Evolutionary conservation across 352 stramenopile genomes (phyloP).

Genomic region (Phytophthora sp.): DNA sequence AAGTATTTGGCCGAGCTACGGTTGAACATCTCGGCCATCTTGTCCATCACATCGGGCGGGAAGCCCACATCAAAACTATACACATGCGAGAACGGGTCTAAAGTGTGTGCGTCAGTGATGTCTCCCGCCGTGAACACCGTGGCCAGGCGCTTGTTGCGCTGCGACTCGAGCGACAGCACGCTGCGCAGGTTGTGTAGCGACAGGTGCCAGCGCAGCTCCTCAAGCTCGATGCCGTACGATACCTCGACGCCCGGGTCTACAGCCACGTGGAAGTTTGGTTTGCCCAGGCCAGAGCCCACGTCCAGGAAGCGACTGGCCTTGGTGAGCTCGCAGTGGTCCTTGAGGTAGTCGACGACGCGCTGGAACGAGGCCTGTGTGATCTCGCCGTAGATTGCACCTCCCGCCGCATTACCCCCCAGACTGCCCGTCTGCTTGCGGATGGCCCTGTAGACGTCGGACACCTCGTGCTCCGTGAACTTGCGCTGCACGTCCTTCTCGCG

Average conservation of each 20-base stretch:
- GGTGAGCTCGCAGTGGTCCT: constrained; percentile 91
- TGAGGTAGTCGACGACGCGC: constrained; percentile 95
- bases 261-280: constrained; percentile 97
- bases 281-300: constrained; percentile 96
- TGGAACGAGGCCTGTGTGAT: constrained; percentile 97
- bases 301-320: constrained; percentile 95
- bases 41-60: constrained; percentile 94
- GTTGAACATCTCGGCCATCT: constrained; percentile 96
- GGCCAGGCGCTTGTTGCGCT: constrained; percentile 57
- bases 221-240: constrained; percentile 96
- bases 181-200: constrained; percentile 94
- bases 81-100: constrained; percentile 98
- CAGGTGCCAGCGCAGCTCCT: constrained; percentile 95
- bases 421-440: constrained; percentile 95
- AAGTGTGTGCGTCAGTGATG: constrained; percentile 93
- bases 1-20: constrained; percentile 88
- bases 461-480: constrained; percentile 81
- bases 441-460: constrained; percentile 91
- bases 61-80: constrained; percentile 99
- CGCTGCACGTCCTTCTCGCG: constrained; percentile 74
- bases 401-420: constrained; percentile 94
- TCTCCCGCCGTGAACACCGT: constrained; percentile 94
- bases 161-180: constrained; percentile 77
- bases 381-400: constrained; percentile 98
- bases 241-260: constrained; percentile 96